Evolutionary conservation across 495 filamentous ascomycete genomes (phyloP), one percentile per base, ranked within the genome.

Genomic region (Penicillium waksmanii): DNA sequence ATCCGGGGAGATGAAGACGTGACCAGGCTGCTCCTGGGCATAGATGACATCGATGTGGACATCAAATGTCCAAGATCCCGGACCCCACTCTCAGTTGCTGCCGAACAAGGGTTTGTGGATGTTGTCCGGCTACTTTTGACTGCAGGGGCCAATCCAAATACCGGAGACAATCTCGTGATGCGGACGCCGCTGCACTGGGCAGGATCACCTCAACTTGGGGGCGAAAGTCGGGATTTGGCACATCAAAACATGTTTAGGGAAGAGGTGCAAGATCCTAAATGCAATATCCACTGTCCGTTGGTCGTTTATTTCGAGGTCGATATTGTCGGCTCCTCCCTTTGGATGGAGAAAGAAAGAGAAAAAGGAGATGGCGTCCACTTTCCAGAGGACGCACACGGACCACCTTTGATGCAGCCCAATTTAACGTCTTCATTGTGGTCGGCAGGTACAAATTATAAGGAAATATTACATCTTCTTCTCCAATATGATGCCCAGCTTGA

Each of bases 1-100:
- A 48, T 48, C 33, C 53, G 53, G 6, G 53, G 53, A 12, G 53
- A 56, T 35, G 53, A 46, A 18, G 23, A 56, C 19, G 23, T 36
- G 18, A 9, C 40, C 6, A 48, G 25, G 38, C 38, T 47, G 18
- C 53, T 56, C n/a, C 25, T 56, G 42, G 15, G 18, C 19, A 56
- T 48, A n/a, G 42, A 56, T 18, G 27, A 31, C 40, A 56, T 56
- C 9, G 10, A 8, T 36, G 53, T 56, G 31, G 17, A 56, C 53
- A 35, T 35, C 15, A 47, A 35, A 47, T 38, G 8, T 25, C 47
- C 47, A 11, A 50, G 8, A 8, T 27, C 19, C 19, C 17, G 47
- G 47, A 50, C 47, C 6, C 47, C 47, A 17, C 47, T 50, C 47
- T 50, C 47, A 50, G 21, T 50, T 25, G 47, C 47, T 50, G 47